Evolutionary conservation across 176 grass and related monocot species (phyloP).

Genomic region (Phyllostachys edulis): DNA sequence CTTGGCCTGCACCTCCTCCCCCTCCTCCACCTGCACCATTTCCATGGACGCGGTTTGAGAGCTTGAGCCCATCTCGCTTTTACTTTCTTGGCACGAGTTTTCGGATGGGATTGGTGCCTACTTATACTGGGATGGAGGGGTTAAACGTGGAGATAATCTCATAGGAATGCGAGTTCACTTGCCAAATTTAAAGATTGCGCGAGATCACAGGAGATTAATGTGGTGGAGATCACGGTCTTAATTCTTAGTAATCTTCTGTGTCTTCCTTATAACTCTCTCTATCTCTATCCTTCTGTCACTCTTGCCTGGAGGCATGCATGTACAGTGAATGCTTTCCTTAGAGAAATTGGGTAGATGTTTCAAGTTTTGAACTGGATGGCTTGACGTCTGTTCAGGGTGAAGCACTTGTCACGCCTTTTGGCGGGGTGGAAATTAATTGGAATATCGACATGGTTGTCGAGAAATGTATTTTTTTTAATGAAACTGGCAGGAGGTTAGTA

Average conservation of each 20-base stretch:
- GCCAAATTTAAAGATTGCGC: conserved; percentile 30
- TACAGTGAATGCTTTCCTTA: conserved; percentile 27
- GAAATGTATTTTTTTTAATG: not conserved
- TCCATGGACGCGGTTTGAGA: conserved; percentile 35
- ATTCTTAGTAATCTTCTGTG: conserved; percentile 9
- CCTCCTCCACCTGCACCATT: not conserved
- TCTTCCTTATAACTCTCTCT: not conserved
- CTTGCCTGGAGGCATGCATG: not conserved
- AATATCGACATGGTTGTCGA: not conserved
- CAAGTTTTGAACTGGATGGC: conserved; percentile 33
- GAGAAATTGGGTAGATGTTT: not conserved
- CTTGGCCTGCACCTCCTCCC: not conserved
- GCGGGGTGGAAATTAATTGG: not conserved
- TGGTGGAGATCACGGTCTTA: conserved; percentile 34
- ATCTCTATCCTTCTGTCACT: conserved; percentile 8
- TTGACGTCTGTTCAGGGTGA: conserved; percentile 5
- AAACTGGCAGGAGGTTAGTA: too few species aligned
- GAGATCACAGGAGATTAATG: conserved; percentile 39
- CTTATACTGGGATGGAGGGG: conserved; percentile 23
- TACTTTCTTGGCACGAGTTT: conserved; percentile 7
- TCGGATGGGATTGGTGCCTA: not conserved
- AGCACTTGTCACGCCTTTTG: not conserved
- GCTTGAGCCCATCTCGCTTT: conserved; percentile 10
- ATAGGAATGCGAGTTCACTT: conserved; percentile 19
- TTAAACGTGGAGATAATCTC: conserved; percentile 30